Evolutionary conservation across 1,284 basidiomycete species (phyloP).

Genomic region (Cutaneotrichosporon sp.): DNA sequence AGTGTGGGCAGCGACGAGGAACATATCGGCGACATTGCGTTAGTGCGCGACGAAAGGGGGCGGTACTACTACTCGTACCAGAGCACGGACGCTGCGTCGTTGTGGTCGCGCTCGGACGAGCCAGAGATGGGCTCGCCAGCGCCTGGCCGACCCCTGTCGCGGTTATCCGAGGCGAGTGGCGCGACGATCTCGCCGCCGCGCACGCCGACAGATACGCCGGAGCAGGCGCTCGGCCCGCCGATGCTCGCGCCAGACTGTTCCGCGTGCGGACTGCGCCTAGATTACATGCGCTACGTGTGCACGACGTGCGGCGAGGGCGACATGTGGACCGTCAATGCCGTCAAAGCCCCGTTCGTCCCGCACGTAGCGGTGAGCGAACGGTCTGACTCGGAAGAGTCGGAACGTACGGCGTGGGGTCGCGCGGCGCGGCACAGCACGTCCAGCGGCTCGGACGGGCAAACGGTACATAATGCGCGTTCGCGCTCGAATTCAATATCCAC

Average conservation of each 20-base stretch:
- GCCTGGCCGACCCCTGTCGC: background rate
- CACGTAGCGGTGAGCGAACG: background rate
- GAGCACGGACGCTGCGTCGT: constrained; percentile 26
- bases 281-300: constrained; percentile 79
- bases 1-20: constrained; percentile 40
- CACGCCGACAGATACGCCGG: background rate
- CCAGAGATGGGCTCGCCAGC: constrained; percentile 6
- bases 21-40: constrained; percentile 35
- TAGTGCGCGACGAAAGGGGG: constrained; percentile 43
- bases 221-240: constrained; percentile 51
- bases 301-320: constrained; percentile 69
- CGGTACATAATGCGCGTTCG: constrained; percentile 25
- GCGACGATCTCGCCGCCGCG: background rate
- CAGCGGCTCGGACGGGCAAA: constrained; percentile 8
- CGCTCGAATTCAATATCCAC: constrained; percentile 19
- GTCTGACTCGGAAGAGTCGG: constrained; percentile 13
- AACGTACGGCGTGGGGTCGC: constrained; percentile 19
- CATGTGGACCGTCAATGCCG: constrained; percentile 38
- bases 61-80: constrained; percentile 48
- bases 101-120: constrained; percentile 23
- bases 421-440: background rate
- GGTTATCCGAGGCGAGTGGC: background rate
- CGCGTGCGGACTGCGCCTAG: constrained; percentile 64
- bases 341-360: constrained; percentile 22
- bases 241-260: constrained; percentile 72